These are phyloP conservation scores for Lecanosticta acicola DNA, from an alignment of 2,329 filamentous ascomycete species.

Conservation along the genomic window DNA sequence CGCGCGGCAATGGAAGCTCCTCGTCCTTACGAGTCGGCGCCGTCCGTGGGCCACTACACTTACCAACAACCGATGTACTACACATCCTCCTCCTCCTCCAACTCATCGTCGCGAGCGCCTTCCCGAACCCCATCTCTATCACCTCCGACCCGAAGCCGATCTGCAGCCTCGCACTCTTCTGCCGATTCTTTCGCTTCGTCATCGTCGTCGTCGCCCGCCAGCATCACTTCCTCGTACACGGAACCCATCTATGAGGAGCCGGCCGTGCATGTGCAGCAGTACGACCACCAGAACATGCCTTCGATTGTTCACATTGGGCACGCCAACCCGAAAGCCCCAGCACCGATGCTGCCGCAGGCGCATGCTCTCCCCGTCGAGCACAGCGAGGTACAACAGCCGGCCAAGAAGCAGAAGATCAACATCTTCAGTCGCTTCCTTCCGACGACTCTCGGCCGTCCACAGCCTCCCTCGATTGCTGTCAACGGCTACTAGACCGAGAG, in stretches of 20 bases:
- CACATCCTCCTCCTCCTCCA: constrained; percentile 19
- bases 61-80: constrained; percentile 25
- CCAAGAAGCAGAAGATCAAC: constrained; percentile 35
- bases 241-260: constrained; percentile 25
- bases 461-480: constrained; percentile 10
- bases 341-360: constrained; percentile 15
- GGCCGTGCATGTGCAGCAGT: constrained; percentile 34
- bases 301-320: constrained; percentile 41
- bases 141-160: constrained; percentile 40
- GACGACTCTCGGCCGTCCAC: constrained; percentile 22
- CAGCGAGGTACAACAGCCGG: constrained; percentile 27
- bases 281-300: constrained; percentile 39
- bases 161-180: constrained; percentile 32
- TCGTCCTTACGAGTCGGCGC: constrained; percentile 35
- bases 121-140: constrained; percentile 48
- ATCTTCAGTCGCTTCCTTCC: constrained; percentile 36
- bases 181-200: constrained; percentile 30
- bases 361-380: constrained; percentile 26
- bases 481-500: constrained; percentile 17
- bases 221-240: constrained; percentile 31
- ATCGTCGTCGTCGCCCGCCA: constrained; percentile 30
- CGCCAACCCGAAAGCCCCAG: constrained; percentile 17
- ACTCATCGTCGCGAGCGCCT: constrained; percentile 31
- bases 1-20: constrained; percentile 24
- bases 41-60: constrained; percentile 26